Base-by-base conservation (phyloP, 2,329 filamentous ascomycete genomes). In the Diaporthe amygdali region DNA sequence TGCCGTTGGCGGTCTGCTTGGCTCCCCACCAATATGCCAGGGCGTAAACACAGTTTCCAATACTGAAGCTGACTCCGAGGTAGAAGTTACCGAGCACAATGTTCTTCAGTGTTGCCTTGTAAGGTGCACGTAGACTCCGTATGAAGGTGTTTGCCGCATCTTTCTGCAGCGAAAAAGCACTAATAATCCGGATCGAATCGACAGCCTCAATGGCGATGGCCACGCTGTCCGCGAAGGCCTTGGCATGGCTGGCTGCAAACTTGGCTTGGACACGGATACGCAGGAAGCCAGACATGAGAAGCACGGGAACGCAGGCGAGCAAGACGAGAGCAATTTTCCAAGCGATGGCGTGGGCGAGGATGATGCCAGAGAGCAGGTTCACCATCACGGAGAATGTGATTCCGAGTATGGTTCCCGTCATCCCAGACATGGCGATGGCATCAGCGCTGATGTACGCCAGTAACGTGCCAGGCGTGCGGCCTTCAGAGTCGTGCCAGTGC, bases 11-110 rank as follows among this genome's bases (percentile, higher is more conserved):
- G 71, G 95, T 93, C 73, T 90, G 89, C 75, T 89, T 91, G 0
- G 92, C 87, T 4, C 93, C 93, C 92, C 93, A 95, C 92, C 92
- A 95, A 80, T 94, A 95, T 0, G 92, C 91, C 68, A 95, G 87
- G 0, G 92, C 91, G 76, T 94, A 93, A 5, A 70, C 41, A 15
- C 47, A 81, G 78, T 67, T 81, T 8, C 27, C 68, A 30, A 56
- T 56, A 37, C 59, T 70, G 25, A 44, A 70, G 25, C 55, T 56
- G 39, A 67, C 8, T 2, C 59, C 68, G 5, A 70, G 37, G 10
- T 34, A 70, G 15, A 66, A 46, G 51, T 67, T 67, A 2, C 44
- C 51, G 14, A 46, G 27, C 8, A 56, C 5, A 14, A 49, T 56
- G 30, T 8, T 54, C 14, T 47, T 51, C 27, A 56, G 9, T 3